Conservation (phyloP, 2,329 filamentous ascomycete species). For the Torrubiella hemipterigena region DNA sequence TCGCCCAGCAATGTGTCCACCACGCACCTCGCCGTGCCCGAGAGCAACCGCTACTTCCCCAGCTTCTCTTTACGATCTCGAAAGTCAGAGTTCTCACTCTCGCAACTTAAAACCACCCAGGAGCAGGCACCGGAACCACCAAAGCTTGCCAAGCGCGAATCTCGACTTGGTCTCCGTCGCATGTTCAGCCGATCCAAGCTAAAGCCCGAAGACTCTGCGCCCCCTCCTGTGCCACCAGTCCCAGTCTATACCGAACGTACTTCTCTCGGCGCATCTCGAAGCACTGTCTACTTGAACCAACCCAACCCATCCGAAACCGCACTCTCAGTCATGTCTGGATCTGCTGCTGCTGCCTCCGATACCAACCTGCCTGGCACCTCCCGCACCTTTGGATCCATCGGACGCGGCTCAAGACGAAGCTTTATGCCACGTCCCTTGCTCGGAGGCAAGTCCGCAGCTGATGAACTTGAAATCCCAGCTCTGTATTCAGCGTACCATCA, state of each 20-base stretch:
- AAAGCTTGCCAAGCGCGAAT: constrained; percentile 1
- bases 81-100: constrained; percentile 1
- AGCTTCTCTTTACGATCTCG: constrained; percentile 6
- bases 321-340: constrained; percentile 2
- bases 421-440: too few relatives aligned
- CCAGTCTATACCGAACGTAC: not conserved
- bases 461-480: constrained; percentile 35
- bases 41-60: too few relatives aligned
- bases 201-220: constrained; percentile 1
- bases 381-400: constrained; percentile 5
- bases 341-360: not conserved
- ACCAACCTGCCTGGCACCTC: constrained; percentile 4
- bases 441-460: constrained; percentile 7
- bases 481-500: constrained; percentile 83
- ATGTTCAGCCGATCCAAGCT: constrained; percentile 7
- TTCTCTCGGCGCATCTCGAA: not conserved
- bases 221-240: not conserved
- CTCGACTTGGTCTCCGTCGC: constrained; percentile 3
- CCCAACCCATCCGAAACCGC: constrained; percentile 7
- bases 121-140: not conserved
- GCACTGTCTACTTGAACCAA: constrained; percentile 1
- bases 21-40: too few relatives aligned
- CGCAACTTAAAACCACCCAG: not conserved
- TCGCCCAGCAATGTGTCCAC: too few relatives aligned
- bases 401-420: constrained; percentile 4